Conservation (phyloP, 2,329 filamentous ascomycete species). For the Pseudogymnoascus verrucosus region DNA sequence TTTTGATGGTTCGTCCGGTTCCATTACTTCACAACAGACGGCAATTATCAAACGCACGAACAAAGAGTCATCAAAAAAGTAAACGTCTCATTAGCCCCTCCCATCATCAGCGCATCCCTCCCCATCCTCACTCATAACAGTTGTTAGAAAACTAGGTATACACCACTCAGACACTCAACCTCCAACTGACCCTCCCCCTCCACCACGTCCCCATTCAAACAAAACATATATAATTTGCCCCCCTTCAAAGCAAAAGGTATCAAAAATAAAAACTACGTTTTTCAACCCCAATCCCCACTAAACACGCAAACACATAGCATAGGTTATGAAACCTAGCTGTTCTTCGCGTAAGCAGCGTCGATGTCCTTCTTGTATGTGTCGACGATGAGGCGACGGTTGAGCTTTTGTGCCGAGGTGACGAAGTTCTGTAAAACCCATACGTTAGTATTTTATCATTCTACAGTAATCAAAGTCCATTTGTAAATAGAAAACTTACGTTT, state of each 20-base stretch:
- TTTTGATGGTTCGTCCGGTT: neutral
- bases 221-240: neutral
- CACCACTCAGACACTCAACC: neutral
- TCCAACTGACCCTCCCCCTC: neutral
- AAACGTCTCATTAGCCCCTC: neutral
- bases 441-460: conserved; percentile 25
- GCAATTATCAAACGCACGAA: neutral
- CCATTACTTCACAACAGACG: neutral
- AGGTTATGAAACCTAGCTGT: neutral
- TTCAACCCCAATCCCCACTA: neutral
- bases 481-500: conserved; percentile 53
- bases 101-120: neutral
- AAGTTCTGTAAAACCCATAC: conserved; percentile 39
- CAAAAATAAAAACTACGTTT: neutral
- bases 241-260: conserved; percentile 6
- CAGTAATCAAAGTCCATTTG: conserved; percentile 30
- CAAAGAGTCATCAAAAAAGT: neutral
- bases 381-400: conserved; percentile 62
- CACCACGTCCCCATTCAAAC: neutral
- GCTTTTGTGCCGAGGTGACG: conserved; percentile 63
- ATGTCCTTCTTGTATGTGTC: conserved; percentile 55
- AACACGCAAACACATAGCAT: neutral
- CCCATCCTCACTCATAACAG: neutral
- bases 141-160: conserved; percentile 5
- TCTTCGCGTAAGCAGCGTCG: conserved; percentile 43